A percentile compares a stretch with the other conserved stretches of the same genome.
Evolutionary conservation across 2,329 filamentous ascomycete species (phyloP).

Genomic region (Cercospora citrullina): DNA sequence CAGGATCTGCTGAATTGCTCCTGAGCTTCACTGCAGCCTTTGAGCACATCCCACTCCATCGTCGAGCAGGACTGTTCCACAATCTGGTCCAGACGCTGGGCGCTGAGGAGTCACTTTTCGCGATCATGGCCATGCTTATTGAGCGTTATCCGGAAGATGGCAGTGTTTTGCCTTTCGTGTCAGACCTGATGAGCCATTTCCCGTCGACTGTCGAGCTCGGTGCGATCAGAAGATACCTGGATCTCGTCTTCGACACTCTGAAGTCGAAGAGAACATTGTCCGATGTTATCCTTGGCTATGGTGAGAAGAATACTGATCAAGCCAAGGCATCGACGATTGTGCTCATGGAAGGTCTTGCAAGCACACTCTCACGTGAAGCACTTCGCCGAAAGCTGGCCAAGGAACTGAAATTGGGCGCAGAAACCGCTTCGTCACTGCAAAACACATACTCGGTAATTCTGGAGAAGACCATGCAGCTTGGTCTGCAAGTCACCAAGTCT

Average conservation of each 20-base stretch:
- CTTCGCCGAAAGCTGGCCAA: slow-evolving; percentile 33
- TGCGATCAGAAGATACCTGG: slow-evolving; percentile 72
- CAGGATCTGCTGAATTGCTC: slow-evolving; percentile 84
- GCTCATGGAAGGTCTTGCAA: slow-evolving; percentile 44
- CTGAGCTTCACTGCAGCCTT: slow-evolving; percentile 95
- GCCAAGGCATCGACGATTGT: slow-evolving; percentile 39
- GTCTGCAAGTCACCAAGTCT: slow-evolving; percentile 59
- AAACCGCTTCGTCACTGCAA: slow-evolving; percentile 30
- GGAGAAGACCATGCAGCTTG: slow-evolving; percentile 53
- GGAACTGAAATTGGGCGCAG: slow-evolving; percentile 29
- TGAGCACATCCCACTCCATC: slow-evolving; percentile 88
- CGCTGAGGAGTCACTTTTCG: slow-evolving; percentile 81
- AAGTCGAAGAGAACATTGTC: slow-evolving; percentile 73
- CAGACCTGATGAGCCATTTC: slow-evolving; percentile 72
- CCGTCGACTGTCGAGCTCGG: slow-evolving; percentile 70
- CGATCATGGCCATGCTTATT: slow-evolving; percentile 83
- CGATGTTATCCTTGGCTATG: slow-evolving; percentile 66
- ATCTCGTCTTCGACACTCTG: slow-evolving; percentile 72
- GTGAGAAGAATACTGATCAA: slow-evolving; percentile 44
- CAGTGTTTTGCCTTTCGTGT: slow-evolving; percentile 71
- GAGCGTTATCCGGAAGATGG: slow-evolving; percentile 81
- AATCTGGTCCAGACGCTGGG: slow-evolving; percentile 84
- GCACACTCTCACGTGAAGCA: slow-evolving; percentile 33
- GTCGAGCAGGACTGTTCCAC: slow-evolving; percentile 77
- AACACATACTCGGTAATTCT: slow-evolving; percentile 39